Conservation (phyloP, 352 stramenopile species). For the Globisporangium irregulare region DNA sequence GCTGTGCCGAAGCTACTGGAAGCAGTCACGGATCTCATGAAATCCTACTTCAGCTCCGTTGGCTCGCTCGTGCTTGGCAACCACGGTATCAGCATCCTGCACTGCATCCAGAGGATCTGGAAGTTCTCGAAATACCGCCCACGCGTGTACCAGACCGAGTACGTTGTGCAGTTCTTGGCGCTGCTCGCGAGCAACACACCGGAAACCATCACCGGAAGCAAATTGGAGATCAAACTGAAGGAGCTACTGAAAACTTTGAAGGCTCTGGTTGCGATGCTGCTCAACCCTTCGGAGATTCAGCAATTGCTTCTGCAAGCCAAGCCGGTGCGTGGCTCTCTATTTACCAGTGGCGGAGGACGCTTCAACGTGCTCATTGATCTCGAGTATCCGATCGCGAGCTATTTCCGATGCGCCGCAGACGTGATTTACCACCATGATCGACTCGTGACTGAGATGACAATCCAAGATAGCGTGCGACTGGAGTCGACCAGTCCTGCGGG, state of each 20-base stretch:
- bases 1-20: constrained; percentile 48
- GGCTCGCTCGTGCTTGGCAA: constrained; percentile 38
- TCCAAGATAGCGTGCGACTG: neutral
- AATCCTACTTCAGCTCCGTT: constrained; percentile 39
- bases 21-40: constrained; percentile 45
- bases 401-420: constrained; percentile 52
- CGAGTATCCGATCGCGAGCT: constrained; percentile 37
- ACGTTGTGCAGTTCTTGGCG: constrained; percentile 57
- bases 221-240: constrained; percentile 30
- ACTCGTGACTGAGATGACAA: constrained; percentile 28
- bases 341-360: constrained; percentile 5
- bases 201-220: constrained; percentile 17
- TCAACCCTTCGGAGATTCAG: constrained; percentile 44
- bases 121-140: constrained; percentile 35
- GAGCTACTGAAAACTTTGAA: constrained; percentile 43
- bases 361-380: constrained; percentile 26
- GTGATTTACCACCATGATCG: constrained; percentile 55
- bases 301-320: constrained; percentile 39
- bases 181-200: constrained; percentile 49
- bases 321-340: constrained; percentile 14
- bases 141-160: constrained; percentile 41
- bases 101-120: constrained; percentile 66
- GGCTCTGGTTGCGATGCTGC: constrained; percentile 33
- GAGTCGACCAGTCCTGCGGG: neutral
- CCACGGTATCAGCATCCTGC: constrained; percentile 37